Conservation (phyloP, 2,329 filamentous ascomycete species). For the Rhynchosporium agropyri region DNA sequence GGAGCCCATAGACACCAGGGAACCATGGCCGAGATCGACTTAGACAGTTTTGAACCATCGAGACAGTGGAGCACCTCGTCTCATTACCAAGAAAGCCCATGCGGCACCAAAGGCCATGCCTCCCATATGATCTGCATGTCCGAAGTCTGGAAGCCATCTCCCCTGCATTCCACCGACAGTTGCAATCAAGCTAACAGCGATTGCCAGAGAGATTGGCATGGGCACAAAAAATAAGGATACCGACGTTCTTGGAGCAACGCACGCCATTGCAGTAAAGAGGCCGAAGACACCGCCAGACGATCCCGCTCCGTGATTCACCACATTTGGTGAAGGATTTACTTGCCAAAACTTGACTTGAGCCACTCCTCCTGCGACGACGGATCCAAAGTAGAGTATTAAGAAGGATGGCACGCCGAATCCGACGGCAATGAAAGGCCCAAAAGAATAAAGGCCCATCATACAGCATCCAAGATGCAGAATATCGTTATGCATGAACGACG, state of each 20-base stretch:
- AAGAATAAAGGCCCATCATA: conserved; percentile 39
- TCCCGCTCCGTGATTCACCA: conserved; percentile 18
- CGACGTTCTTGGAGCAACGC: conserved; percentile 1
- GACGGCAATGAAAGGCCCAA: conserved; percentile 32
- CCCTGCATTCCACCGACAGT: conserved; percentile 24
- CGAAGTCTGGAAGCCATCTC: conserved; percentile 18
- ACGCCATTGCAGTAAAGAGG: conserved; percentile 18
- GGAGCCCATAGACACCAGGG: not conserved
- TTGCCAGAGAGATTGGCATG: conserved; percentile 20
- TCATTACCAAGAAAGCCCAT: conserved; percentile 15
- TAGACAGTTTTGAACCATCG: conserved; percentile 3
- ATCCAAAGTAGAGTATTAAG: conserved; percentile 26
- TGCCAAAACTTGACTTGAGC: conserved; percentile 21
- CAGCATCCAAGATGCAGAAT: conserved; percentile 39
- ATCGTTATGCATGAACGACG: conserved; percentile 40
- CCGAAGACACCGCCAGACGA: conserved; percentile 27
- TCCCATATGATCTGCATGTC: conserved; percentile 30
- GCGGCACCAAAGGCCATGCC: conserved; percentile 21
- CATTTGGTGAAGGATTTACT: not conserved
- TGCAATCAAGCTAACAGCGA: not conserved
- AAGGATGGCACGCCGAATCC: conserved; percentile 22
- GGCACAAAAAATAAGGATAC: conserved; percentile 23
- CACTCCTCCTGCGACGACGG: conserved; percentile 25
- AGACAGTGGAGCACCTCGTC: conserved; percentile 9
- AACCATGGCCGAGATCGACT: not conserved